Conservation (phyloP, 768 basidiomycete species). For the Leucocoprinus sp. region DNA sequence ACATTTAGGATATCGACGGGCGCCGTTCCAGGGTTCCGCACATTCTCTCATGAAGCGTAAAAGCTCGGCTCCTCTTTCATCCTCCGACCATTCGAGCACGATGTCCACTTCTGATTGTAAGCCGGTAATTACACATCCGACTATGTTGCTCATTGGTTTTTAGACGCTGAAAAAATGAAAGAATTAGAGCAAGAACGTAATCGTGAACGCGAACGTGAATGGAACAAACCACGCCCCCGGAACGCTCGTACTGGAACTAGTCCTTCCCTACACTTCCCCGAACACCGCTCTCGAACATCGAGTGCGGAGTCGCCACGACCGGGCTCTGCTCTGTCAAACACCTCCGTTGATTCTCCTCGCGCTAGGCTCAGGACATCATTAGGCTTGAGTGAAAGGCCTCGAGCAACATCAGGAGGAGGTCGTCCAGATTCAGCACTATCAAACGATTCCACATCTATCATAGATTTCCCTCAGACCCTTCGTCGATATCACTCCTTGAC, state of each 20-base stretch:
- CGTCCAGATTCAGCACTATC: conserved; percentile 33
- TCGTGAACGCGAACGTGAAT: conserved; percentile 43
- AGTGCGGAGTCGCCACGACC: conserved; percentile 11
- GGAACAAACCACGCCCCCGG: conserved; percentile 40
- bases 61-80: conserved; percentile 25
- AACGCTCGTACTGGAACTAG: conserved; percentile 36
- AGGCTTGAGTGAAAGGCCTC: conserved; percentile 1
- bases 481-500: conserved; percentile 26
- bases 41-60: conserved; percentile 1
- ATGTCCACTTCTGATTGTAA: conserved; percentile 46
- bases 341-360: not conserved
- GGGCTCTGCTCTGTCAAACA: conserved; percentile 8
- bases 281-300: conserved; percentile 13
- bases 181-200: conserved; percentile 37
- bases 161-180: conserved; percentile 37
- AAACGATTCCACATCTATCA: conserved; percentile 22
- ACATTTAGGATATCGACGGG: not conserved
- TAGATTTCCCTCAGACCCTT: conserved; percentile 13
- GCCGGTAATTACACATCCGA: conserved; percentile 15
- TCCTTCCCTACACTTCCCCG: conserved; percentile 31
- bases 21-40: not conserved
- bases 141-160: not conserved
- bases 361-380: conserved; percentile 3
- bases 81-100: conserved; percentile 39
- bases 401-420: not conserved